Evolutionary conservation across 768 basidiomycete species (phyloP), one percentile per base, ranked within the genome.

Genomic region (Podaxis pistillaris): DNA sequence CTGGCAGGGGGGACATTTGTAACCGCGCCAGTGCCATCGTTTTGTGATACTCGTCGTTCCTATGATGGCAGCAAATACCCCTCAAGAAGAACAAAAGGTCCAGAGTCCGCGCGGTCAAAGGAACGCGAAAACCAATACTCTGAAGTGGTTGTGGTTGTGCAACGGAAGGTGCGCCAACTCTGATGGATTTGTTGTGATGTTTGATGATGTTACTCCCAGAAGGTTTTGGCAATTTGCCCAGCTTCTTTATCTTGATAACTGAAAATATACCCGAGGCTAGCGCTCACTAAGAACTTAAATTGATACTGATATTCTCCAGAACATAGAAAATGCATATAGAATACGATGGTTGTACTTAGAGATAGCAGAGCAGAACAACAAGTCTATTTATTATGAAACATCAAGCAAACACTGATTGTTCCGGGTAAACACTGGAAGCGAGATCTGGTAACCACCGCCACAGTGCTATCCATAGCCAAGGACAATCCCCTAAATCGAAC

Each of bases 1-100:
- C 75, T 49, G 90, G 86, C 24, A 94, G 82, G 24, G 66, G 54
- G 56, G 79, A 79, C 61, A 76, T 71, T 19, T 75, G 75, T 15
- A 81, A 75, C 36, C 73, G 75, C 28, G 70, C 66, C 54, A 79
- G 69, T 46, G 67, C 68, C 76, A 80, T 79, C 30, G 52, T 60
- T 24, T 50, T 24, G 49, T 50, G 22, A 13, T 24, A 19, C 8
- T n/a, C 19, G 47, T 24, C 11, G 22, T 50, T 28, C 13, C 49
- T 28, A 22, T 28, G 22, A 4, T 46, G 15, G 7, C n/a, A 46
- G 19, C 7, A 19, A 19, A 8, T 46, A 19, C 8, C 8, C 44
- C n/a, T 46, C n/a, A n/a, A 46, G 5, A 2, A 9, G 44, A 1
- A 46, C 19, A 46, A 7, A 46, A 7, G n/a, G 44, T 46, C 19